These are phyloP conservation scores for Blepharisma undulans DNA, from an alignment of 169 alveolate genomes.

Conservation along the genomic window DNA sequence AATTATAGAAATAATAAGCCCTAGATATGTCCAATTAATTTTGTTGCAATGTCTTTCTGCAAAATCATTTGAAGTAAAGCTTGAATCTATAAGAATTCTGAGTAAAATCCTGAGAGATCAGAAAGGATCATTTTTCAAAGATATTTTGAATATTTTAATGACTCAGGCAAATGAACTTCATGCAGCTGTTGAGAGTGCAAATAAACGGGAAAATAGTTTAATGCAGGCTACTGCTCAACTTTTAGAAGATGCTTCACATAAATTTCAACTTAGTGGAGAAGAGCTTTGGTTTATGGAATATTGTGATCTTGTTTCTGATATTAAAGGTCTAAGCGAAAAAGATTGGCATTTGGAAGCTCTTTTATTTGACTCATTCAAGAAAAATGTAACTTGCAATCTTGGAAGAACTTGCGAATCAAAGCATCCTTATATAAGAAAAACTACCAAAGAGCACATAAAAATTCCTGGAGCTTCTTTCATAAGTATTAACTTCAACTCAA, in stretches of 20 bases:
- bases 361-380: neutral
- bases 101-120: neutral
- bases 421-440: constrained; percentile 6
- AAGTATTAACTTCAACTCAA: neutral
- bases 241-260: too few species aligned
- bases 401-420: neutral
- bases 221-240: too few species aligned
- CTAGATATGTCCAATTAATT: neutral
- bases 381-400: neutral
- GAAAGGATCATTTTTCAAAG: too few species aligned
- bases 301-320: neutral
- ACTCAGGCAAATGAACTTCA: neutral
- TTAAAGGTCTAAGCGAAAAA: neutral
- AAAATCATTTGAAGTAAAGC: neutral
- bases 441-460: neutral
- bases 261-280: neutral
- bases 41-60: neutral
- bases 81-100: neutral
- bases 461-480: constrained; percentile 15
- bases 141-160: neutral
- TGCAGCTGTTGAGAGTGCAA: too few species aligned
- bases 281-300: constrained; percentile 1
- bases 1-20: neutral
- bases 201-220: neutral
- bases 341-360: neutral